Conservation (phyloP, 768 basidiomycete species). For the Antrodiella citrinella region DNA sequence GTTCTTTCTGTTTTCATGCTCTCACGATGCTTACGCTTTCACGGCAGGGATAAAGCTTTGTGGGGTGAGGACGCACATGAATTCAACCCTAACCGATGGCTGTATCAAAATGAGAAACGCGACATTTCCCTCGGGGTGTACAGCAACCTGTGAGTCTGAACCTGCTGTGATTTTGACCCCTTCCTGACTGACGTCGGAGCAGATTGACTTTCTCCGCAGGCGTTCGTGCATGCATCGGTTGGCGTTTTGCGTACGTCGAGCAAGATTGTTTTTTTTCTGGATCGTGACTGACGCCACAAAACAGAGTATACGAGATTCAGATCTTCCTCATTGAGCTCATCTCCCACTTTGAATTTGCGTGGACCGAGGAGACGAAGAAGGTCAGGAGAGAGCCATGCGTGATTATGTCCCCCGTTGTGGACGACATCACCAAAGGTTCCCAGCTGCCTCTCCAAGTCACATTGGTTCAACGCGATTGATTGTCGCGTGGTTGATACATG, state of each 20-base stretch:
- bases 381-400: slow-evolving; percentile 23
- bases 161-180: background rate
- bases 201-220: slow-evolving; percentile 31
- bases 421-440: slow-evolving; percentile 11
- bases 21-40: background rate
- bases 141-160: slow-evolving; percentile 34
- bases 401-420: slow-evolving; percentile 29
- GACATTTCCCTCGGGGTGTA: slow-evolving; percentile 37
- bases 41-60: slow-evolving; percentile 15
- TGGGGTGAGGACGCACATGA: slow-evolving; percentile 26
- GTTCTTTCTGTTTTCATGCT: background rate
- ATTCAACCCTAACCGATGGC: slow-evolving; percentile 25
- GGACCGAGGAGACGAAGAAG: slow-evolving; percentile 21
- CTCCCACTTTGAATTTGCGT: slow-evolving; percentile 42
- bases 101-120: slow-evolving; percentile 22
- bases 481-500: too few species aligned
- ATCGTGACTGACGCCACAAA: background rate
- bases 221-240: slow-evolving; percentile 57
- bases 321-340: slow-evolving; percentile 50
- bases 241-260: slow-evolving; percentile 7
- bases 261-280: too few species aligned
- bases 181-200: background rate
- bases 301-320: slow-evolving; percentile 36
- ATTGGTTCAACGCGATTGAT: background rate
- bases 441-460: background rate